A percentile compares a stretch with the other conserved stretches of the same genome.
These are phyloP conservation scores for Tricholoma flavovirens DNA, from an alignment of 768 basidiomycete genomes.

Conservation along the genomic window DNA sequence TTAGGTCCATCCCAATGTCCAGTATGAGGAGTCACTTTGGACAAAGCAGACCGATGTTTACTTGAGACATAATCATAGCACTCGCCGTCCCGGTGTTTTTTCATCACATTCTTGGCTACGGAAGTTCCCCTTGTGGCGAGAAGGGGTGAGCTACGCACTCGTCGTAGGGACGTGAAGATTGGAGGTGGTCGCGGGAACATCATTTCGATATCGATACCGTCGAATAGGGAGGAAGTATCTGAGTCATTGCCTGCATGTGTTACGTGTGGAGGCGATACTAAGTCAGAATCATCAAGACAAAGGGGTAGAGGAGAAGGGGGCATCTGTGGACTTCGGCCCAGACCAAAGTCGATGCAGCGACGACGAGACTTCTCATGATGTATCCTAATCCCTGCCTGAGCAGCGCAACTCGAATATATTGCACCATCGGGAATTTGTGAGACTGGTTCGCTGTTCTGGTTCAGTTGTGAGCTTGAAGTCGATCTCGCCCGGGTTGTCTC, in stretches of 20 bases:
- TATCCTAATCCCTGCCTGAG: conserved; percentile 6
- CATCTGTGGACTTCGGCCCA: conserved; percentile 11
- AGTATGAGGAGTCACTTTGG: background rate
- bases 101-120: background rate
- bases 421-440: background rate
- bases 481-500: background rate
- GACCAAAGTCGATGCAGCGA: conserved; percentile 27
- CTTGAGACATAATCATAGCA: background rate
- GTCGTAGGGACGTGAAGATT: conserved; percentile 2
- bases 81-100: background rate
- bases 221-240: conserved; percentile 31
- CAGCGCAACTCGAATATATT: background rate
- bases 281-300: conserved; percentile 12
- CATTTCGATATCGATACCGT: conserved; percentile 32
- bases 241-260: conserved; percentile 27
- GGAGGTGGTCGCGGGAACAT: conserved; percentile 40
- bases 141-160: background rate
- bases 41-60: background rate
- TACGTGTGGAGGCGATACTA: conserved; percentile 24
- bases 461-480: background rate
- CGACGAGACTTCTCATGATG: conserved; percentile 24
- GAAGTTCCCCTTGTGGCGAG: background rate
- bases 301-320: conserved; percentile 7
- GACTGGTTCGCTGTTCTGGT: background rate
- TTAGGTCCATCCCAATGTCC: background rate